Base-by-base conservation (phyloP, 2,329 filamentous ascomycete genomes). In the Sordariomycetes sp. region DNA sequence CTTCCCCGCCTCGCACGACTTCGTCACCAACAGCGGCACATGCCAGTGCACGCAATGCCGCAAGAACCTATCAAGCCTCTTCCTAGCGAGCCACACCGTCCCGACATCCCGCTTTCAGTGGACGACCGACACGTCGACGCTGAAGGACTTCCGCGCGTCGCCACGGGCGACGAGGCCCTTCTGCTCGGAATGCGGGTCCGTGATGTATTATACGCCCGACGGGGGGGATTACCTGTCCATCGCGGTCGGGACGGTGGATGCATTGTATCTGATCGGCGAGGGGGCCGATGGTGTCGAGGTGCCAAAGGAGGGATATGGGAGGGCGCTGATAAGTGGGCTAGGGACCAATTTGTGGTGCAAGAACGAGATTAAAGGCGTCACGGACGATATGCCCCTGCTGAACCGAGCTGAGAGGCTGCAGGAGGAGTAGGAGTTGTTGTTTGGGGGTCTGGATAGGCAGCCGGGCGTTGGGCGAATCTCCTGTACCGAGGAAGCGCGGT, bases 1-100 rank as follows among this genome's bases (percentile, higher is more conserved):
- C 32, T 78, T 81, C 58, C 71, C 76, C 0, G 56, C 64, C 1
- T 65, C 70, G 56, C 74, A 77, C 58, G 70, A 78, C 60, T 79
- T 77, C 60, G 60, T 64, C 59, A 64, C 61, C 42, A 60, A 76
- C 74, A 69, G 69, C 59, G 64, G 66, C 52, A 77, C 74, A 7
- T 82, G 78, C 64, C 77, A 81, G 62, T 81, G 78, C 67, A 76
- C 74, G 7, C 77, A 80, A 64, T 80, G 77, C 65, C 76, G 78
- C 63, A 76, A 76, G 58, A 71, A 74, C 59, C 75, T 75, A 8
- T 77, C 77, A 55, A 64, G 72, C 3, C 70, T 81, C 56, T 65
- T 78, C 62, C 69, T 72, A 60, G 65, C 69, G 57, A 65, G 70
- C 54, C 72, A 79, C 62, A 63, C 57, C 5, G 62, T 77, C 0